Conservation (phyloP, 139 green algal genomes). For the Picochlorum sp. region DNA sequence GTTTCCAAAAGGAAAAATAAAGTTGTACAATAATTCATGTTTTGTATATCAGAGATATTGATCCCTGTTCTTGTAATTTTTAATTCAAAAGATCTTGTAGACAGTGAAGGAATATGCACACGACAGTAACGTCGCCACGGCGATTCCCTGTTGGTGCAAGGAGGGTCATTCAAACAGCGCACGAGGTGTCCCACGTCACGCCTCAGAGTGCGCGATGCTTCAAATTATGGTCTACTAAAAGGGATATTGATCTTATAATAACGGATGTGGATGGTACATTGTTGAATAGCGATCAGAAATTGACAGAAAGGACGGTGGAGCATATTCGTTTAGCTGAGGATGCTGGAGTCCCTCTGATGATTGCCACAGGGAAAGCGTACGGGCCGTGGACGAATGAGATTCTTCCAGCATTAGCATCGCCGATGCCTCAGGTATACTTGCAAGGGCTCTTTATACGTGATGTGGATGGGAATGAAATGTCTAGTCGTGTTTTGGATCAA, state of each 20-base stretch:
- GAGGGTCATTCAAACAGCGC: too few relatives aligned
- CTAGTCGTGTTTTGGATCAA: conserved; percentile 32
- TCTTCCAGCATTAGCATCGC: conserved; percentile 18
- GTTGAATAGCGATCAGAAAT: conserved; percentile 53
- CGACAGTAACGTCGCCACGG: too few relatives aligned
- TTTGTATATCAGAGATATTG: too few relatives aligned
- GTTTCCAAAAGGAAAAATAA: background rate
- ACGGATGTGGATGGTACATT: conserved; percentile 77
- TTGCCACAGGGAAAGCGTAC: conserved; percentile 73
- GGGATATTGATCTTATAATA: conserved; percentile 47
- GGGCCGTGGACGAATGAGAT: conserved; percentile 53
- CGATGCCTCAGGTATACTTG: conserved; percentile 19
- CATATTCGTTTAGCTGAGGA: conserved; percentile 41
- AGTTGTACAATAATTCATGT: background rate
- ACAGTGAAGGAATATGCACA: too few relatives aligned
- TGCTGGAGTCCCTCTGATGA: conserved; percentile 56
- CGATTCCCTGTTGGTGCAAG: too few relatives aligned
- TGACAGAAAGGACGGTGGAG: conserved; percentile 34
- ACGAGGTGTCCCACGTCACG: too few relatives aligned
- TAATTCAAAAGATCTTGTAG: too few relatives aligned
- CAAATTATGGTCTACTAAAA: background rate
- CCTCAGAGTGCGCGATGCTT: background rate
- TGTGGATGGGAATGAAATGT: conserved; percentile 37
- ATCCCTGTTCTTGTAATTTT: too few relatives aligned
- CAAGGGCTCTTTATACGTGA: conserved; percentile 59